Percentiles rank a stretch among this genome's conserved stretches.
Evolutionary conservation across 2,329 filamentous ascomycete species (phyloP).

Genomic region (Juglanconis oblonga): DNA sequence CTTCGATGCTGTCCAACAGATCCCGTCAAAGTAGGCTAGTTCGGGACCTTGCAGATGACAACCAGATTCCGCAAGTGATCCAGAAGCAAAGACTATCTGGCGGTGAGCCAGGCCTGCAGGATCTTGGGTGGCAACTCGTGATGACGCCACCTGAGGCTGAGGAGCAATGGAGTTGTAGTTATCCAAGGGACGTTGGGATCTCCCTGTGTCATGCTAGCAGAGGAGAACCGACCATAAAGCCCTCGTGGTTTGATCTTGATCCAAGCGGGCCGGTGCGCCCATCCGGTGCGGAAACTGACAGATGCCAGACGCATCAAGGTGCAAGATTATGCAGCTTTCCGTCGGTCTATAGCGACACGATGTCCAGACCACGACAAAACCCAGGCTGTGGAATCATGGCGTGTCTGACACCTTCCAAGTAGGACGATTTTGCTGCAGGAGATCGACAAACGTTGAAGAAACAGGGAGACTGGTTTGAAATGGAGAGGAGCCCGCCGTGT

Average conservation of each 20-base stretch:
- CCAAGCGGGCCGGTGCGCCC: conserved; percentile 3
- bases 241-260: not conserved
- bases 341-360: conserved; percentile 1
- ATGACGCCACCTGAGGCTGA: not conserved
- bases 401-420: conserved; percentile 7
- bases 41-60: conserved; percentile 7
- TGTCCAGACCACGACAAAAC: not conserved
- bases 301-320: conserved; percentile 11
- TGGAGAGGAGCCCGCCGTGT: not conserved
- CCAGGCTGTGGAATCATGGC: not conserved
- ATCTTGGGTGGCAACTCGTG: not conserved
- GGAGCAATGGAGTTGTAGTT: not conserved
- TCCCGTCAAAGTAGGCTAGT: not conserved
- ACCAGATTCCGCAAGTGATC: not conserved
- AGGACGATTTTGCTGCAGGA: not conserved
- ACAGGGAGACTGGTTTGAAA: not conserved
- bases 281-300: conserved; percentile 12
- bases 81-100: not conserved
- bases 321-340: conserved; percentile 17
- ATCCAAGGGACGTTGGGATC: not conserved
- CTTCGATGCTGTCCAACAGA: not conserved
- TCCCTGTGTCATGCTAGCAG: not conserved
- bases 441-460: not conserved
- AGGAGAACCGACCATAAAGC: not conserved
- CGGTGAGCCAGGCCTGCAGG: not conserved